Conservation (phyloP, 495 filamentous ascomycete species). For the Bryoglossum gracile region DNA sequence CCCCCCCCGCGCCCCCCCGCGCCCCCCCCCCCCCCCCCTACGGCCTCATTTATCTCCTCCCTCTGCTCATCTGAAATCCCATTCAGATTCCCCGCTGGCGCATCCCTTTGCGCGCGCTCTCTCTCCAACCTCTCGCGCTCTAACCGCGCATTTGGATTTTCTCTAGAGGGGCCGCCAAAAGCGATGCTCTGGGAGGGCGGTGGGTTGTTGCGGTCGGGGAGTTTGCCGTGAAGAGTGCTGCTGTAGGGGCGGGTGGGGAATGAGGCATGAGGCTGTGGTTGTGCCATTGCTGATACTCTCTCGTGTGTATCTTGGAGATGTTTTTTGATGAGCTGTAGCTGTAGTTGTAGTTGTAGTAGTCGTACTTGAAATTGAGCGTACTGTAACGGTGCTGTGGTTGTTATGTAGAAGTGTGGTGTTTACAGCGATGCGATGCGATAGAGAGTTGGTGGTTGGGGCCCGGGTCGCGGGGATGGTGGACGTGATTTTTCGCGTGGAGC, state of each 20-base stretch:
- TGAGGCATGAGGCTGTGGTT: constrained; percentile 18
- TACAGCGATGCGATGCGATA: background rate
- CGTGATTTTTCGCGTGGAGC: background rate
- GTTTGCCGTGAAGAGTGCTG: constrained; percentile 21
- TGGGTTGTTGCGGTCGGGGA: constrained; percentile 21
- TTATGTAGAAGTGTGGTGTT: background rate
- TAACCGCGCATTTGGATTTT: constrained; percentile 10
- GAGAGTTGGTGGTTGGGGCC: background rate
- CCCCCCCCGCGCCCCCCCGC: too few relatives aligned
- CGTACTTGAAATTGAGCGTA: background rate
- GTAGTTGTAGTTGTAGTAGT: background rate
- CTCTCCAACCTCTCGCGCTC: constrained; percentile 33
- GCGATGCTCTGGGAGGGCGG: constrained; percentile 10
- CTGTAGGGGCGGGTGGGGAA: constrained; percentile 22
- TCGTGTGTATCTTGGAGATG: too few relatives aligned
- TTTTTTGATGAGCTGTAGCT: background rate
- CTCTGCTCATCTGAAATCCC: constrained; percentile 75
- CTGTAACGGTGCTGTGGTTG: background rate
- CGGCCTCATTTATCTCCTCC: constrained; percentile 85
- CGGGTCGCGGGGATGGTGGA: background rate
- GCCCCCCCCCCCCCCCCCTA: too few relatives aligned
- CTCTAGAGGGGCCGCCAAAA: background rate
- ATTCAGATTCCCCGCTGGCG: constrained; percentile 19
- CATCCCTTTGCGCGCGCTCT: constrained; percentile 26
- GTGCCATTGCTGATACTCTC: constrained; percentile 23